A percentile compares a stretch with the other conserved stretches of the same genome.
phyloP scores from a whole-genome alignment of 768 basidiomycete genomes.

The Auricularia cornea region DNA sequence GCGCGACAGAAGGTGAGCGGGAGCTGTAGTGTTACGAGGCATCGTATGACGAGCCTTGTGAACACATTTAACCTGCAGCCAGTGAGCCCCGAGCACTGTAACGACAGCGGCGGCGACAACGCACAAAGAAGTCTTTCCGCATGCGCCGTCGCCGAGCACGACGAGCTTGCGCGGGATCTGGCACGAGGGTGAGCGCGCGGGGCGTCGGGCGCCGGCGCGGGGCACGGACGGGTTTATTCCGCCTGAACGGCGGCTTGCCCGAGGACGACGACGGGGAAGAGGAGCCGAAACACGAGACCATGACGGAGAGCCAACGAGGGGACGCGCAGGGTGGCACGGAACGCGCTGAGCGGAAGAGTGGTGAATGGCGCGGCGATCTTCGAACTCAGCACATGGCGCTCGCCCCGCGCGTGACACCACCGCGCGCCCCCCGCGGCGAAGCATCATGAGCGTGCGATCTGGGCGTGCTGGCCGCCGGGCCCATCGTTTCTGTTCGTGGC shows the following conservation, averaged over 20 bases:
- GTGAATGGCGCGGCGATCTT: too few relatives aligned
- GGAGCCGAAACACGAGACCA: neutral
- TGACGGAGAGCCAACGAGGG: neutral
- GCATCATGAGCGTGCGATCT: too few relatives aligned
- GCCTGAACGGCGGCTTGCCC: conserved; percentile 43
- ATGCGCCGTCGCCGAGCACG: conserved; percentile 96
- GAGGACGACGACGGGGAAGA: neutral
- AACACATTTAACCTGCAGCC: conserved; percentile 16
- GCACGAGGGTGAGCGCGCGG: conserved; percentile 4
- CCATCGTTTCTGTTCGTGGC: too few relatives aligned
- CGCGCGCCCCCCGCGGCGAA: too few relatives aligned
- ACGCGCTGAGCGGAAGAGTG: neutral
- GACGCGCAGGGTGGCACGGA: neutral
- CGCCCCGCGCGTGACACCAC: too few relatives aligned
- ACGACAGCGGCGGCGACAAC: conserved; percentile 24
- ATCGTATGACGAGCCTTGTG: conserved; percentile 9
- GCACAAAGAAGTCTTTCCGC: conserved; percentile 43
- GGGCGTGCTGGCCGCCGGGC: too few relatives aligned
- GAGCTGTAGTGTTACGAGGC: conserved; percentile 56
- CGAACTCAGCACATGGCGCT: too few relatives aligned
- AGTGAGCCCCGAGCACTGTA: conserved; percentile 8
- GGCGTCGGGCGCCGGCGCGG: neutral
- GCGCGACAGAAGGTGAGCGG: neutral
- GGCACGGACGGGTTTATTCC: conserved; percentile 41
- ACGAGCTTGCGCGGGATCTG: conserved; percentile 59